Evolutionary conservation across 805 yeast genomes (phyloP).

Genomic region (Starmerella apicola): DNA sequence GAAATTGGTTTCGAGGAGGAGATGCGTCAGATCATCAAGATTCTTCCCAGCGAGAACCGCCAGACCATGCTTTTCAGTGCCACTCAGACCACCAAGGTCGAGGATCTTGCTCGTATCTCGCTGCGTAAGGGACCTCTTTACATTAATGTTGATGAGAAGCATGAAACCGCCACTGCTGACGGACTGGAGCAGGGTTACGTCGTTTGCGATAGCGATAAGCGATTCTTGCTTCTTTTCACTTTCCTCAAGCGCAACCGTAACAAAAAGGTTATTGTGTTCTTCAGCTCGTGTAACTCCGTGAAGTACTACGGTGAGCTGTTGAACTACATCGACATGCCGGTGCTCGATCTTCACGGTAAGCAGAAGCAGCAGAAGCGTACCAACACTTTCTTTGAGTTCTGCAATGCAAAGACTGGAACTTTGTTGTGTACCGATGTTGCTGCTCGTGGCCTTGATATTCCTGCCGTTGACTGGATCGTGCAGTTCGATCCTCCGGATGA

Average conservation of each 20-base stretch:
- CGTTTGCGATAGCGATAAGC: conserved; percentile 89
- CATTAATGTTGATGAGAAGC: conserved; percentile 80
- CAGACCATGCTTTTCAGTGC: conserved; percentile 98
- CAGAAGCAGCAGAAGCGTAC: conserved; percentile 98
- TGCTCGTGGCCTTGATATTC: conserved; percentile 97
- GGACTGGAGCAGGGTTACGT: conserved; percentile 98
- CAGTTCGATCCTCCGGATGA: conserved; percentile 99
- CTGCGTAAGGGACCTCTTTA: conserved; percentile 85
- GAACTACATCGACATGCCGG: conserved; percentile 94
- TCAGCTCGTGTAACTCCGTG: conserved; percentile 94
- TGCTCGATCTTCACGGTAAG: conserved; percentile 90
- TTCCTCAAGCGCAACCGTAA: conserved; percentile 85
- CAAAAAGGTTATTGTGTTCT: conserved; percentile 78
- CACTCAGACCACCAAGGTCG: conserved; percentile 97
- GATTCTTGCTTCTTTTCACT: conserved; percentile 81
- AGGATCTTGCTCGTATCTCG: conserved; percentile 93
- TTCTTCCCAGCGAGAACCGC: conserved; percentile 83
- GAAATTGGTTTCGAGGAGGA: conserved; percentile 99
- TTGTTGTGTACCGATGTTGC: conserved; percentile 96
- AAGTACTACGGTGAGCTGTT: conserved; percentile 90
- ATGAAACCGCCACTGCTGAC: conserved; percentile 81
- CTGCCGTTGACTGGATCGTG: conserved; percentile 97
- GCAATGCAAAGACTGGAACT: conserved; percentile 92
- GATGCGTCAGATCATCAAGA: conserved; percentile 91
- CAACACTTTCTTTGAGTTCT: conserved; percentile 93